Evolutionary conservation across 2,329 filamentous ascomycete species (phyloP).

Genomic region (Talaromyces verruculosus): DNA sequence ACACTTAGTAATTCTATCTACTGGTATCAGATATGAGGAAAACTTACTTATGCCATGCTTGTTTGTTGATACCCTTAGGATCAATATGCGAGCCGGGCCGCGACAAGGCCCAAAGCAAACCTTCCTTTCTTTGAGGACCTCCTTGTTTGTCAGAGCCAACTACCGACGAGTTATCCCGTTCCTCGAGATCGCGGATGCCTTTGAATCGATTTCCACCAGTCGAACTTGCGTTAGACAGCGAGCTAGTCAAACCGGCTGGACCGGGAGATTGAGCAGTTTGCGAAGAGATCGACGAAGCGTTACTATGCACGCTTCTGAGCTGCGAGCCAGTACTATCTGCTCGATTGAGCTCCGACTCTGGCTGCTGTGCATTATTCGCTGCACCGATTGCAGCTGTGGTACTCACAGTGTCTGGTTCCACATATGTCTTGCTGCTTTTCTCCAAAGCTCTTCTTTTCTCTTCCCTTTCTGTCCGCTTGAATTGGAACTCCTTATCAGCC

Average conservation of each 20-base stretch:
- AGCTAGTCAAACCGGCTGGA: conserved; percentile 26
- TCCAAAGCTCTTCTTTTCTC: conserved; percentile 89
- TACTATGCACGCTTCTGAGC: conserved; percentile 53
- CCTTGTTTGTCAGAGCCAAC: conserved; percentile 56
- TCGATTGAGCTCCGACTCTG: conserved; percentile 69
- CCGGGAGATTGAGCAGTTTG: conserved; percentile 36
- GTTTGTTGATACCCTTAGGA: conserved; percentile 91
- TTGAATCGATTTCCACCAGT: conserved; percentile 66
- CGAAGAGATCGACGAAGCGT: conserved; percentile 48
- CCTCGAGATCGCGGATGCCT: conserved; percentile 88
- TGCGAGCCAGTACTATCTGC: conserved; percentile 74
- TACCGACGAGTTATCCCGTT: conserved; percentile 63
- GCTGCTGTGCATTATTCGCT: conserved; percentile 54
- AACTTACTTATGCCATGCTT: conserved; percentile 96
- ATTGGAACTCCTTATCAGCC: conserved; percentile 94
- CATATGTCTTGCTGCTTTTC: conserved; percentile 74
- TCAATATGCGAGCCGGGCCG: conserved; percentile 92
- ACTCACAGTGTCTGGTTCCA: conserved; percentile 65
- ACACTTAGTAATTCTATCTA: neutral
- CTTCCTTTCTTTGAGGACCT: conserved; percentile 80
- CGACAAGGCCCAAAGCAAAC: conserved; percentile 89
- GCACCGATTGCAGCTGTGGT: conserved; percentile 39
- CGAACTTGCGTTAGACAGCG: conserved; percentile 22
- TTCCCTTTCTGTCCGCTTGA: conserved; percentile 90
- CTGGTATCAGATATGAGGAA: neutral